Evolutionary conservation across 2,329 filamentous ascomycete species (phyloP).

Genomic region (Xylariaceae sp.): DNA sequence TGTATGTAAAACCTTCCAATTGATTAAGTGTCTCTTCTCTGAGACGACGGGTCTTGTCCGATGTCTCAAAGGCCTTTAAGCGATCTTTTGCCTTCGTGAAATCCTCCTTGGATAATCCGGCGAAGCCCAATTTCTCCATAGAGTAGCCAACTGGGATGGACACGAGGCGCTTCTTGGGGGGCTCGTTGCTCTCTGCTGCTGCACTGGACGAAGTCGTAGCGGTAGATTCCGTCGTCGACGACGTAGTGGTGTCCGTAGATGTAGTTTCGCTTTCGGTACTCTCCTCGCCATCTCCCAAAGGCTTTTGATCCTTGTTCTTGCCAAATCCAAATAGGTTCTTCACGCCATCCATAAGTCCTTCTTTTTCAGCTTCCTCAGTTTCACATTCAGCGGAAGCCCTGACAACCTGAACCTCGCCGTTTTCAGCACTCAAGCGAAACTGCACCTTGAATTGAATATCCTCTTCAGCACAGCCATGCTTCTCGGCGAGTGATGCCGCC

Average conservation of each 20-base stretch:
- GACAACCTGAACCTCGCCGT: slow-evolving; percentile 75
- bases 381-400: slow-evolving; percentile 82
- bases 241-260: slow-evolving; percentile 41
- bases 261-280: slow-evolving; percentile 45
- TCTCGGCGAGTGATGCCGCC: slow-evolving; percentile 71
- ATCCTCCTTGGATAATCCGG: slow-evolving; percentile 47
- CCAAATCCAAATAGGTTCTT: slow-evolving; percentile 97
- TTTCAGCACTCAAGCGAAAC: slow-evolving; percentile 65
- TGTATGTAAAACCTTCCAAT: slow-evolving; percentile 92
- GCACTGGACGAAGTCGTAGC: slow-evolving; percentile 44
- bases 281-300: slow-evolving; percentile 59
- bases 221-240: slow-evolving; percentile 37
- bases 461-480: slow-evolving; percentile 69
- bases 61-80: slow-evolving; percentile 78
- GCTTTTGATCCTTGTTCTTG: slow-evolving; percentile 81
- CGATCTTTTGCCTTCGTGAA: slow-evolving; percentile 59
- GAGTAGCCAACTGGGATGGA: slow-evolving; percentile 49
- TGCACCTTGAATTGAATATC: slow-evolving; percentile 78
- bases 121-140: slow-evolving; percentile 48
- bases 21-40: slow-evolving; percentile 88
- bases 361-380: slow-evolving; percentile 67
- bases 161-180: slow-evolving; percentile 57
- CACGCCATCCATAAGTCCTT: slow-evolving; percentile 81
- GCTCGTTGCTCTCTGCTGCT: slow-evolving; percentile 48
- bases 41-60: slow-evolving; percentile 70